Evolutionary conservation across 768 basidiomycete species (phyloP).

Genomic region (Leucogyrophana mollusca): DNA sequence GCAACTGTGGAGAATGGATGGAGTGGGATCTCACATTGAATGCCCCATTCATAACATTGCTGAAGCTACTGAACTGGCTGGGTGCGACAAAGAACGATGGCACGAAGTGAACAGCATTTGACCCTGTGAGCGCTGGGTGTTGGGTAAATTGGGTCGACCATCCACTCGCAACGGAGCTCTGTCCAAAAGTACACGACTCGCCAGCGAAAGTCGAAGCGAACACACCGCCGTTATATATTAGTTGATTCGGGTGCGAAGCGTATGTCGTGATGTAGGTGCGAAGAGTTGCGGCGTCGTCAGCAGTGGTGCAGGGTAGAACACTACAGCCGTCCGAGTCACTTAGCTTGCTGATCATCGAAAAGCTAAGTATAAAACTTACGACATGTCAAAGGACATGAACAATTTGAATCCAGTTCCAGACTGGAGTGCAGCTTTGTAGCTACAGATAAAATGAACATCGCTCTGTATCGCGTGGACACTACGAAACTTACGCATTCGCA

Average conservation of each 20-base stretch:
- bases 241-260: conserved; percentile 56
- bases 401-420: conserved; percentile 62
- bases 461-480: conserved; percentile 2
- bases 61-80: conserved; percentile 42
- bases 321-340: conserved; percentile 28
- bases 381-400: conserved; percentile 80
- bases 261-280: conserved; percentile 55
- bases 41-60: conserved; percentile 52
- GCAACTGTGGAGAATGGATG: conserved; percentile 5
- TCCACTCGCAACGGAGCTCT: conserved; percentile 45
- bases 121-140: conserved; percentile 43
- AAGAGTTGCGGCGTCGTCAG: conserved; percentile 47
- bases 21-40: conserved; percentile 48
- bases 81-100: conserved; percentile 71
- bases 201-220: conserved; percentile 75
- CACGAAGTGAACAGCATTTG: conserved; percentile 55
- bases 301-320: conserved; percentile 50
- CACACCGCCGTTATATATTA: conserved; percentile 43
- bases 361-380: conserved; percentile 38
- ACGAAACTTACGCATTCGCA: conserved; percentile 53
- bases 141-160: conserved; percentile 57
- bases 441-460: conserved; percentile 22
- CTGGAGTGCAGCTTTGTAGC: conserved; percentile 55
- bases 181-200: conserved; percentile 67
- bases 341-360: background rate